phyloP scores from a whole-genome alignment of 1,139 yeast species.

The Zygoascus hellenicus region DNA sequence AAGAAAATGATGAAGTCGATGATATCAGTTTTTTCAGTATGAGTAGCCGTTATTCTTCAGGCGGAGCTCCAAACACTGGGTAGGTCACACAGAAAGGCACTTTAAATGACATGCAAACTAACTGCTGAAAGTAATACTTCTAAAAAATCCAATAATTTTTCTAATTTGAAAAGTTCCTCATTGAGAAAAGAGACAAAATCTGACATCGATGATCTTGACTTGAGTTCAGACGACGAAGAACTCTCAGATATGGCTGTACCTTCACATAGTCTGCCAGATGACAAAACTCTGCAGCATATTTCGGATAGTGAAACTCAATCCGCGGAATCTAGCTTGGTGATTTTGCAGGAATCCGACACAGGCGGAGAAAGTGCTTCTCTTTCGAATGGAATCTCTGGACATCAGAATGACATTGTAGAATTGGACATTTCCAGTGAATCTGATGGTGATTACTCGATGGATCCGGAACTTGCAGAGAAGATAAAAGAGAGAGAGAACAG shows the following conservation, averaged over 20 bases:
- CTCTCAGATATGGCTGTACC: constrained; percentile 3
- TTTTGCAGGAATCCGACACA: no score
- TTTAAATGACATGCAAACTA: not conserved
- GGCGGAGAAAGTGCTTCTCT: no score
- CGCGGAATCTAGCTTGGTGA: not conserved
- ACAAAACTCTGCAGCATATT: not conserved
- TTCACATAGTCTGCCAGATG: not conserved
- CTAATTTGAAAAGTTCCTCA: not conserved
- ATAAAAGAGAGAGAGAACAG: constrained; percentile 8
- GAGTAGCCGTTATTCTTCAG: not conserved
- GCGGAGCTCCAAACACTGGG: no score
- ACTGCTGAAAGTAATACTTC: not conserved
- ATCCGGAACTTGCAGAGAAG: constrained; percentile 5
- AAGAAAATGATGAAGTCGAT: not conserved
- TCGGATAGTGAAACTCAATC: not conserved
- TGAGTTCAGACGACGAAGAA: not conserved
- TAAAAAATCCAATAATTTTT: not conserved
- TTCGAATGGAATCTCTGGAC: not conserved
- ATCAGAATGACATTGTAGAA: constrained; percentile 1
- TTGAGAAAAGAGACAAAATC: not conserved
- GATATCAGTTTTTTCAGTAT: constrained; percentile 8
- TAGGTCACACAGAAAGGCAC: no score
- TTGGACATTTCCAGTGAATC: constrained; percentile 27
- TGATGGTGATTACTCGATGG: constrained; percentile 14
- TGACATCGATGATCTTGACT: not conserved